Evolutionary conservation across 306 rosid species (phyloP).

Genomic region (Vicia sativa): DNA sequence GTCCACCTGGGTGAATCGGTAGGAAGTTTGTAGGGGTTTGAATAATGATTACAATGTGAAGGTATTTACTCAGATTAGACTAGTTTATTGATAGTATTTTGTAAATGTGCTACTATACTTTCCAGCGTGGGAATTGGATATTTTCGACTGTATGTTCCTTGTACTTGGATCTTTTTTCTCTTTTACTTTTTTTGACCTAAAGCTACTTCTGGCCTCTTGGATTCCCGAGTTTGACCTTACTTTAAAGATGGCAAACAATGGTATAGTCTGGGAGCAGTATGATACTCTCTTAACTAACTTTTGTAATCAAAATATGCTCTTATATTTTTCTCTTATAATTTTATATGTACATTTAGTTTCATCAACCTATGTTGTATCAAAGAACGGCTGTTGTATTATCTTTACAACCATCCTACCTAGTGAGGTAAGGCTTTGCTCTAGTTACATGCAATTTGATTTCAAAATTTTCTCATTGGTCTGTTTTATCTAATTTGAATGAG

Average conservation of each 20-base stretch:
- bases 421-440: not conserved
- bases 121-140: constrained; percentile 46
- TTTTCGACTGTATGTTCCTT: constrained; percentile 48
- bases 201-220: constrained; percentile 40
- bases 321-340: not conserved
- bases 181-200: constrained; percentile 38
- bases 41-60: constrained; percentile 57
- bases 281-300: no score
- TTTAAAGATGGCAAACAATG: constrained; percentile 37
- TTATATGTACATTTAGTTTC: constrained; percentile 13
- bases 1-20: constrained; percentile 43
- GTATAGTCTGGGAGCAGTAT: constrained; percentile 43
- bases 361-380: not conserved
- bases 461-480: not conserved
- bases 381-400: constrained; percentile 1
- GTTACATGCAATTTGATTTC: not conserved
- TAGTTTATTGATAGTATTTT: constrained; percentile 45
- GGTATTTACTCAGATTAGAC: constrained; percentile 58
- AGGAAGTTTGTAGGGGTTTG: constrained; percentile 54
- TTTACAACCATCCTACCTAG: not conserved
- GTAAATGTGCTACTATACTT: constrained; percentile 46
- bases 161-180: constrained; percentile 45
- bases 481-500: no score
- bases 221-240: constrained; percentile 44
- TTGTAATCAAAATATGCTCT: no score